phyloP scores from a whole-genome alignment of 2,329 filamentous ascomycete genomes.

The Ilyonectria mors-panacis region DNA sequence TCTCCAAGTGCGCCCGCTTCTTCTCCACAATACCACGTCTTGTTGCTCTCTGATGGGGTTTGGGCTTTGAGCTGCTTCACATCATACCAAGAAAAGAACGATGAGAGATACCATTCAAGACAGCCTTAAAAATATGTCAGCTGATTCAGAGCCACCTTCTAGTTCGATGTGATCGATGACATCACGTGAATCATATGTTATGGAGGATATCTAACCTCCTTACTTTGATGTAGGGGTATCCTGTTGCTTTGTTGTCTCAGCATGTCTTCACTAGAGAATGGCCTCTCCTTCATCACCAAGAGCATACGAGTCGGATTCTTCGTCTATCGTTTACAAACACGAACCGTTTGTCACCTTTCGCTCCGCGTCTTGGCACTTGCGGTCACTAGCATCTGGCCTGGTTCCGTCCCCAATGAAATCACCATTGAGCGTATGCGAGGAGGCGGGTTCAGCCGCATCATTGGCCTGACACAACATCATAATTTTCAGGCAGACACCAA shows the following conservation, averaged over 20 bases:
- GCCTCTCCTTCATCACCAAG: background rate
- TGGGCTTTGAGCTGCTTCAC: too few relatives aligned
- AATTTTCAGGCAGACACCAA: background rate
- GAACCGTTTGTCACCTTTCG: slow-evolving; percentile 1
- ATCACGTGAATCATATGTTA: background rate
- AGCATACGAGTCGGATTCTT: background rate
- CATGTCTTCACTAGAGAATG: background rate
- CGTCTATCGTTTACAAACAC: background rate
- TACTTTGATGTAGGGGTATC: too few relatives aligned
- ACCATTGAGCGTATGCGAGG: slow-evolving; percentile 5
- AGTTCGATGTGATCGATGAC: background rate
- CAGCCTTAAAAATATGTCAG: too few relatives aligned
- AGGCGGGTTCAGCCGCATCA: slow-evolving; percentile 9
- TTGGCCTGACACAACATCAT: background rate
- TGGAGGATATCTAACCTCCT: background rate
- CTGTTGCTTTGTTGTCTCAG: too few relatives aligned
- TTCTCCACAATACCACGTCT: too few relatives aligned
- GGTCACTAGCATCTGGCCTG: background rate
- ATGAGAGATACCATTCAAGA: too few relatives aligned
- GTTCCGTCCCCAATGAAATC: background rate
- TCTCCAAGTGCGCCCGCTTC: too few relatives aligned
- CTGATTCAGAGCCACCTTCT: too few relatives aligned
- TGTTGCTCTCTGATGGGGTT: too few relatives aligned
- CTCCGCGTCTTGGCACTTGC: background rate
- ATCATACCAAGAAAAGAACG: too few relatives aligned